These are phyloP conservation scores for Dictyostelium intermedium DNA, from an alignment of 78 protist genomes.

Conservation along the genomic window DNA sequence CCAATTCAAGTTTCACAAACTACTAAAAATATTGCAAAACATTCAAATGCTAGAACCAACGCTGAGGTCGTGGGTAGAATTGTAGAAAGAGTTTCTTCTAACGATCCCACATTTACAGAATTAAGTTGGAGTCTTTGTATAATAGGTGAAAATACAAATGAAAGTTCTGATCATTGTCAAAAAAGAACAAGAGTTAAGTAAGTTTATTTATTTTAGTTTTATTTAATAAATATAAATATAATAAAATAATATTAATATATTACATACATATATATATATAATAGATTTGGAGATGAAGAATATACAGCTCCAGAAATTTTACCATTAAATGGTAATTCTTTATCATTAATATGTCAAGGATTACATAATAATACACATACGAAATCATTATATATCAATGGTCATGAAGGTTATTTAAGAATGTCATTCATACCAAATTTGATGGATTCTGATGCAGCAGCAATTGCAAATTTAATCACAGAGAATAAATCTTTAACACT, in stretches of 20 bases:
- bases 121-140: slow-evolving; percentile 50
- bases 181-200: slow-evolving; percentile 49
- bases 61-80: slow-evolving; percentile 63
- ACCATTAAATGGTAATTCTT: slow-evolving; percentile 65
- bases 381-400: slow-evolving; percentile 43
- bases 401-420: slow-evolving; percentile 72
- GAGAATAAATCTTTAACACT: slow-evolving; percentile 66
- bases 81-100: slow-evolving; percentile 27
- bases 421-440: slow-evolving; percentile 54
- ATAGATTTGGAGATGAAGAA: slow-evolving; percentile 62
- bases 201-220: too few relatives aligned
- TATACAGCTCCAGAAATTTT: slow-evolving; percentile 74
- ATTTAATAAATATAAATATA: background rate
- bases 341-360: slow-evolving; percentile 42
- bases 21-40: slow-evolving; percentile 40
- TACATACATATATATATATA: background rate
- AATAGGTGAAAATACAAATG: slow-evolving; percentile 58
- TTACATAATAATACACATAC: slow-evolving; percentile 13
- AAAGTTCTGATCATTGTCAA: slow-evolving; percentile 36
- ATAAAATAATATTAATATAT: too few relatives aligned
- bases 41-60: slow-evolving; percentile 53
- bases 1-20: slow-evolving; percentile 22
- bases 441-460: slow-evolving; percentile 25
- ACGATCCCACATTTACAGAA: slow-evolving; percentile 33
- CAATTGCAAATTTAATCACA: slow-evolving; percentile 10